phyloP scores from a whole-genome alignment of 768 basidiomycete genomes.

The Dictyophora rubrovolvata region DNA sequence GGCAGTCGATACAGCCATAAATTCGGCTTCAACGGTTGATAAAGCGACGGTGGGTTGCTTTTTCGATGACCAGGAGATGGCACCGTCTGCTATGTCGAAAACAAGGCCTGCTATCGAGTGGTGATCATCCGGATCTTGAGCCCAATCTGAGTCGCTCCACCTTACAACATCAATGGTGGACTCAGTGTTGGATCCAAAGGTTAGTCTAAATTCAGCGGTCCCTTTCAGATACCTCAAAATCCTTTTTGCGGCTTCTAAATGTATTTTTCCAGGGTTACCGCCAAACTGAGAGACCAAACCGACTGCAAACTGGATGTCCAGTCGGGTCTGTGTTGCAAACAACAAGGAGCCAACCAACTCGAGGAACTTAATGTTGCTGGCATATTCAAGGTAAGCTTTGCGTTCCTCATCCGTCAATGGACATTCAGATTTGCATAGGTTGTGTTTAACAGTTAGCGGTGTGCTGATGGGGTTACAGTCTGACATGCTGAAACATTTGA shows the following conservation, averaged over 20 bases:
- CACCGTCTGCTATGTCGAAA: constrained; percentile 15
- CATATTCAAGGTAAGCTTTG: background rate
- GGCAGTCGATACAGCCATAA: constrained; percentile 16
- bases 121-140: constrained; percentile 18
- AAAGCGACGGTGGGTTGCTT: constrained; percentile 18
- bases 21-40: constrained; percentile 22
- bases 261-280: constrained; percentile 11
- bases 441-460: background rate
- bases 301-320: constrained; percentile 32
- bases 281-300: constrained; percentile 13
- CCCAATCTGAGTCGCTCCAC: constrained; percentile 23
- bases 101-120: constrained; percentile 26
- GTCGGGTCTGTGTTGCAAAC: constrained; percentile 19
- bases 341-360: constrained; percentile 25
- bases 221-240: constrained; percentile 32
- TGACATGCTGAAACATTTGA: background rate
- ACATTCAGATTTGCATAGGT: background rate
- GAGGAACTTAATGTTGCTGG: constrained; percentile 9
- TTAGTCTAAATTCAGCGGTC: constrained; percentile 19
- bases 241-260: constrained; percentile 24
- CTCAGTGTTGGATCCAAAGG: constrained; percentile 14
- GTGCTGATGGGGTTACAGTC: background rate
- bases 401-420: background rate
- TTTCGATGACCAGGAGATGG: constrained; percentile 18
- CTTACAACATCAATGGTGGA: constrained; percentile 7